Percentiles rank a stretch among this genome's conserved stretches.
Evolutionary conservation across 2,329 filamentous ascomycete species (phyloP).

Genomic region (Trichoderma koningiopsis): DNA sequence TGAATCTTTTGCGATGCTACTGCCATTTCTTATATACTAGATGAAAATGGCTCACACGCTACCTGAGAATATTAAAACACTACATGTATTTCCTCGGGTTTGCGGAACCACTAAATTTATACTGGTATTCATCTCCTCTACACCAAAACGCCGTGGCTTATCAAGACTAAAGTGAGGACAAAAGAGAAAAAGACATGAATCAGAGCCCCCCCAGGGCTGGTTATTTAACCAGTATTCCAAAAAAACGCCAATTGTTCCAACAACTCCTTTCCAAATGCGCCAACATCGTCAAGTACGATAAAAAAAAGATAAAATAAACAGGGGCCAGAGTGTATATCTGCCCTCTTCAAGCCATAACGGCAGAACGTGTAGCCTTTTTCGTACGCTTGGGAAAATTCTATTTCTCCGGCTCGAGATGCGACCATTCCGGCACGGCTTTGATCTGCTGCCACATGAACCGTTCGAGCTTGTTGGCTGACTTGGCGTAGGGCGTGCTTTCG

Average conservation of each 20-base stretch:
- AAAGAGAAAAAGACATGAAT: neutral
- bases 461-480: conserved; percentile 88
- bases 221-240: neutral
- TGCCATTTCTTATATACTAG: no score
- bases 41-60: no score
- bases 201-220: neutral
- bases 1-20: no score
- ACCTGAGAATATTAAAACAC: no score
- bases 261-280: neutral
- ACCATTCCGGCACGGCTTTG: conserved; percentile 91
- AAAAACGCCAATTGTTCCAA: neutral
- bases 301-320: neutral
- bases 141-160: conserved; percentile 20
- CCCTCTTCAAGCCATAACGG: neutral
- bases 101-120: no score
- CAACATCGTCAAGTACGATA: neutral
- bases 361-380: neutral
- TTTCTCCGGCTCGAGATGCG: conserved; percentile 57
- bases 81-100: no score
- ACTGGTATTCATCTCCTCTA: neutral
- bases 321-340: neutral
- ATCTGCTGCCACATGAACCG: conserved; percentile 96
- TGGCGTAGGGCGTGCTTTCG: conserved; percentile 91
- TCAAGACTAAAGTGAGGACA: neutral
- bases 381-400: conserved; percentile 33